phyloP scores from a whole-genome alignment of 2,329 filamentous ascomycete species.

The Aspergillus sp. region DNA sequence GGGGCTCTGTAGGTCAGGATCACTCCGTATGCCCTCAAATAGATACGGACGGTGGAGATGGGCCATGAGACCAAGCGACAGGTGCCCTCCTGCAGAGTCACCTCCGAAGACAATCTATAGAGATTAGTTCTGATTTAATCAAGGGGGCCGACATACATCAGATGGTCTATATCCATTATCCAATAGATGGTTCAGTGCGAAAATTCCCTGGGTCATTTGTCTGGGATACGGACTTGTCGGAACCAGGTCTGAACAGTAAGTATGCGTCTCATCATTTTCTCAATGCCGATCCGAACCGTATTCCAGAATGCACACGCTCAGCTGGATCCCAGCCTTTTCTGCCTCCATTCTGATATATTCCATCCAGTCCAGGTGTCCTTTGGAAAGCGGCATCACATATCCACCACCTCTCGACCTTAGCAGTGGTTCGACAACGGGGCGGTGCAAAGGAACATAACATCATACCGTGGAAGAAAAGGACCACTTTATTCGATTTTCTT shows the following conservation, averaged over 20 bases:
- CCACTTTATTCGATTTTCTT: conserved; percentile 13
- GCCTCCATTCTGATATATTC: conserved; percentile 15
- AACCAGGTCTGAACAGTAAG: conserved; percentile 16
- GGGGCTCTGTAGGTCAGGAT: not conserved
- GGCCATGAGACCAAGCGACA: conserved; percentile 17
- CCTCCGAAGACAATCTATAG: conserved; percentile 24
- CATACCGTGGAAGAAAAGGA: conserved; percentile 25
- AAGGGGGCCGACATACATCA: conserved; percentile 15
- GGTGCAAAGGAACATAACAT: not conserved
- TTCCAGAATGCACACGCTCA: conserved; percentile 17
- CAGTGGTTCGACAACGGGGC: not conserved
- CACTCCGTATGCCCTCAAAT: not conserved
- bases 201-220: conserved; percentile 21
- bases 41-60: not conserved
- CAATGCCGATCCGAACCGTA: conserved; percentile 10
- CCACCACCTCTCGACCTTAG: conserved; percentile 17
- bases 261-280: not conserved
- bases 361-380: conserved; percentile 25
- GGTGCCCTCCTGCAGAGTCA: conserved; percentile 25
- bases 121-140: too few species aligned
- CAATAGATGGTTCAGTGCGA: conserved; percentile 19
- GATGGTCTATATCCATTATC: conserved; percentile 13
- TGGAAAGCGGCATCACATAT: conserved; percentile 25
- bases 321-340: conserved; percentile 6
- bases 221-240: conserved; percentile 19